Conservation (phyloP, 1,284 basidiomycete species). For the Pyrrhoderma lamaoense region DNA sequence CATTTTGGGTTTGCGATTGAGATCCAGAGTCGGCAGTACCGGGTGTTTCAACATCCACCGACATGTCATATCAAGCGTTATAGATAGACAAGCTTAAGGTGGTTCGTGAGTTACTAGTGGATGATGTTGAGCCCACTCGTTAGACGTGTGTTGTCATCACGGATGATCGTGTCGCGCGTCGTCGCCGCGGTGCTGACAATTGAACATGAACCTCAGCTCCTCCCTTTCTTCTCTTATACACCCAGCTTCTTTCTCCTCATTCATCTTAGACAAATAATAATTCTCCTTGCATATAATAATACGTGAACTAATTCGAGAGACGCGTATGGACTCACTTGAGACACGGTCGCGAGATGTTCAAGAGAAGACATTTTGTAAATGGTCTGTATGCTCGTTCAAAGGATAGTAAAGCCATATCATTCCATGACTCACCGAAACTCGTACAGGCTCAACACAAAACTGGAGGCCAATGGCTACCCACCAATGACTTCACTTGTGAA, state of each 20-base stretch:
- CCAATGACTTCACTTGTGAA: conserved; percentile 88
- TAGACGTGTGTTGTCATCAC: too few relatives aligned
- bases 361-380: conserved; percentile 81
- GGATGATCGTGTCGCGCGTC: conserved; percentile 89
- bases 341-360: conserved; percentile 61
- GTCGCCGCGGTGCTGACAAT: conserved; percentile 62
- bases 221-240: neutral
- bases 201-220: neutral
- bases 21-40: neutral
- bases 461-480: conserved; percentile 78
- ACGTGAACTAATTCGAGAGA: too few relatives aligned
- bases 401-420: conserved; percentile 5
- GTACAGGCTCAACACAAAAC: conserved; percentile 86
- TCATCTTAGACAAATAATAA: neutral
- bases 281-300: neutral
- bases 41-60: conserved; percentile 21
- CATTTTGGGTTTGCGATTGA: conserved; percentile 17
- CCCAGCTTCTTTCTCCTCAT: neutral
- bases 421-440: conserved; percentile 9
- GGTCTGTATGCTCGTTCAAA: conserved; percentile 35
- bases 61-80: neutral
- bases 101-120: conserved; percentile 90
- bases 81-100: conserved; percentile 69
- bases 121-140: conserved; percentile 28
- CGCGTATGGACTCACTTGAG: conserved; percentile 44